phyloP scores from a whole-genome alignment of 1,139 yeast genomes.

The Eremothecium cymbalariae region DNA sequence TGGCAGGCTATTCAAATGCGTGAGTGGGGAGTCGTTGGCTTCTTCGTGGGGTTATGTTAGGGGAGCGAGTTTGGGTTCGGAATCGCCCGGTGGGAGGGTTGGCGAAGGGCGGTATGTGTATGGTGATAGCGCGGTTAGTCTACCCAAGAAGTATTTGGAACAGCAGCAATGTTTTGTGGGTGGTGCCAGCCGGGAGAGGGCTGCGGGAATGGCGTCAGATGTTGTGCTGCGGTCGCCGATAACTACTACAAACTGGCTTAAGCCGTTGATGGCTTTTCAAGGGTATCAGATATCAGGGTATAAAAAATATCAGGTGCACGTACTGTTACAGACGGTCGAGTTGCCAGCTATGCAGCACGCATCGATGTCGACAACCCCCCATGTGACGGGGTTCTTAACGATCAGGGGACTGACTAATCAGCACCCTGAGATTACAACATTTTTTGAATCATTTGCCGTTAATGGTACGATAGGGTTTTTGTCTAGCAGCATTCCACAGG shows the following conservation, averaged over 20 bases:
- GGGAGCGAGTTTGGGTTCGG: neutral
- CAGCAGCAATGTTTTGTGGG: slow-evolving; percentile 2
- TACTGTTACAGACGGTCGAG: slow-evolving; percentile 24
- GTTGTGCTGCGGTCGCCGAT: slow-evolving; percentile 3
- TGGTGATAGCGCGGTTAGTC: neutral
- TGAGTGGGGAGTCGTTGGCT: slow-evolving; percentile 9
- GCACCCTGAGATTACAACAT: slow-evolving; percentile 74
- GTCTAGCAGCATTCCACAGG: slow-evolving; percentile 38
- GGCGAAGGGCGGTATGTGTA: too few relatives aligned
- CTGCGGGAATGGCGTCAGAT: slow-evolving; percentile 3
- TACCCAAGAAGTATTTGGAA: slow-evolving; percentile 1
- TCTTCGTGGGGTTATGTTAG: slow-evolving; percentile 1
- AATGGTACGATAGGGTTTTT: slow-evolving; percentile 47
- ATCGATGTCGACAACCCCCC: slow-evolving; percentile 9
- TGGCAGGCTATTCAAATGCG: slow-evolving; percentile 5
- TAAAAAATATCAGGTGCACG: slow-evolving; percentile 29
- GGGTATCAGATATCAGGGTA: slow-evolving; percentile 32
- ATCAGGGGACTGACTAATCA: slow-evolving; percentile 73
- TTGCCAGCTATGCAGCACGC: slow-evolving; percentile 15
- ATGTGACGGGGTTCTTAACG: slow-evolving; percentile 65
- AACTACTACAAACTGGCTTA: slow-evolving; percentile 10
- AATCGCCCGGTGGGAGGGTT: neutral
- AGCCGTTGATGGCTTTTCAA: slow-evolving; percentile 24
- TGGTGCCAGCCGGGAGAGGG: neutral
- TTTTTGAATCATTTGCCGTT: slow-evolving; percentile 79